A percentile compares a stretch with the other conserved stretches of the same genome.
These are phyloP conservation scores for Glycyrrhiza uralensis DNA, from an alignment of 306 rosid species.

Conservation along the genomic window DNA sequence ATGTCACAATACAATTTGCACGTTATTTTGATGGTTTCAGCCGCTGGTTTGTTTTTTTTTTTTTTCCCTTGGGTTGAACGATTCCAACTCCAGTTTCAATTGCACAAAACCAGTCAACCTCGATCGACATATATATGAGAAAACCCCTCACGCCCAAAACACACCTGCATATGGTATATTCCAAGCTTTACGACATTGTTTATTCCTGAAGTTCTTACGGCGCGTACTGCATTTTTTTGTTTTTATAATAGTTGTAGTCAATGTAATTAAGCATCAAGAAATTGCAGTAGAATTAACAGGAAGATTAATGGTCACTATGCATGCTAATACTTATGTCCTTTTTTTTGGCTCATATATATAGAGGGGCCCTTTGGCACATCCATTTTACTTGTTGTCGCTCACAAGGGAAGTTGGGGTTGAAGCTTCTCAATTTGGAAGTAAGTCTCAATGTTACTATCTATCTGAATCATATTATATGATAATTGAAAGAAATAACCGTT, in stretches of 20 bases:
- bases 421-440: slow-evolving; percentile 15
- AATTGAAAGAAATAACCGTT: not conserved
- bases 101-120: slow-evolving; percentile 35
- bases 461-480: not conserved
- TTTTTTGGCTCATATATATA: not conserved
- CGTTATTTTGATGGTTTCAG: not conserved
- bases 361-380: not conserved
- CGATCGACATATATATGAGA: not conserved
- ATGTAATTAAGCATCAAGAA: not conserved
- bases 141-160: not conserved
- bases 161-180: slow-evolving; percentile 15
- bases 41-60: slow-evolving; percentile 3
- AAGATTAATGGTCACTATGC: not conserved
- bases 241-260: not conserved
- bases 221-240: not conserved
- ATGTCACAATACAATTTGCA: slow-evolving; percentile 4
- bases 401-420: not conserved
- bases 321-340: not conserved
- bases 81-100: slow-evolving; percentile 31
- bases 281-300: not conserved
- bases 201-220: not conserved
- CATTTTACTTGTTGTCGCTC: not conserved
- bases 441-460: not conserved
- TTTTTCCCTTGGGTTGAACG: slow-evolving; percentile 23
- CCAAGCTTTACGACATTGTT: slow-evolving; percentile 5